phyloP scores from a whole-genome alignment of 495 filamentous ascomycete genomes.

The Aspergillus haitiensis region DNA sequence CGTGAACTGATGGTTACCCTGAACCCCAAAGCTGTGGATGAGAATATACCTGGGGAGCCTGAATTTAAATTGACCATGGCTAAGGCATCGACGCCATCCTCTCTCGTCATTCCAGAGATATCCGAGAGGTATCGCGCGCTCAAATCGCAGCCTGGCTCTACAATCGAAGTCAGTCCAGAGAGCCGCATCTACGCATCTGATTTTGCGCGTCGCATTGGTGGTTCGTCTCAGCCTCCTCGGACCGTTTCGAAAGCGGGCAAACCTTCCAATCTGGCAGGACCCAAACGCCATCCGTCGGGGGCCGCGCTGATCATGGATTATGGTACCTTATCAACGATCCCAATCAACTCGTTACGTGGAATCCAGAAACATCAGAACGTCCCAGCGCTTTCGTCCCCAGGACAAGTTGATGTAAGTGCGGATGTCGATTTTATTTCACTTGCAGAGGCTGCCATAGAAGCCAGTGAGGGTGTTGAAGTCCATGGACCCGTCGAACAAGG shows the following conservation, averaged over 20 bases:
- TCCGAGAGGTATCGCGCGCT: conserved; percentile 78
- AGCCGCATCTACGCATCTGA: conserved; percentile 73
- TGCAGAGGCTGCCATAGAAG: conserved; percentile 73
- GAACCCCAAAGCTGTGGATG: conserved; percentile 54
- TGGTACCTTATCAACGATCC: conserved; percentile 74
- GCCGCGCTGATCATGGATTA: conserved; percentile 94
- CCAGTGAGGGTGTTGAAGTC: conserved; percentile 78
- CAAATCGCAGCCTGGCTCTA: conserved; percentile 57
- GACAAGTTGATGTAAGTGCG: conserved; percentile 79
- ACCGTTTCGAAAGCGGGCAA: conserved; percentile 19
- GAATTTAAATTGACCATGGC: conserved; percentile 85
- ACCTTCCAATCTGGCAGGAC: conserved; percentile 19
- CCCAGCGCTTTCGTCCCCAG: conserved; percentile 73
- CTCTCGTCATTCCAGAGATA: conserved; percentile 79
- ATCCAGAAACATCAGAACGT: conserved; percentile 73
- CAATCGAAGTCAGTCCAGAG: conserved; percentile 89
- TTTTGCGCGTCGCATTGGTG: conserved; percentile 81
- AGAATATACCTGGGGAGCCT: conserved; percentile 48
- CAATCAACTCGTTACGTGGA: conserved; percentile 82
- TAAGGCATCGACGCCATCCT: conserved; percentile 72
- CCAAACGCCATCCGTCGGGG: conserved; percentile 66
- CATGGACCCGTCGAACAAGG: conserved; percentile 92
- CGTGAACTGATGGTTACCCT: conserved; percentile 81
- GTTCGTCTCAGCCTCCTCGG: conserved; percentile 47
- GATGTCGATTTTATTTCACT: conserved; percentile 90